Percentiles rank a stretch among this genome's conserved stretches.
phyloP scores from a whole-genome alignment of 225 moss, liverwort and hornwort genomes.

The Rhytidiadelphus loreus region DNA sequence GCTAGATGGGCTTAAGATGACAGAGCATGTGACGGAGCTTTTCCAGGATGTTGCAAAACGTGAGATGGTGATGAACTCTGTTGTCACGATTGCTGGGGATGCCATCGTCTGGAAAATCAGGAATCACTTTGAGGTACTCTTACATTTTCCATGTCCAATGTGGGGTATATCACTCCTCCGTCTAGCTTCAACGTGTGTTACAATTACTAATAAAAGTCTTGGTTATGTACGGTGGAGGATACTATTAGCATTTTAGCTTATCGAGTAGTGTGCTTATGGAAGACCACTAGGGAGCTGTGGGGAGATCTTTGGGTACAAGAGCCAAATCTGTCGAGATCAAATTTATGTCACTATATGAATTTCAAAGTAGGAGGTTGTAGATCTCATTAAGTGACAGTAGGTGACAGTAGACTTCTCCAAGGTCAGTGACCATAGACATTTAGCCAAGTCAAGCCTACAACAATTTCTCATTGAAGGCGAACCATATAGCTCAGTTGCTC shows the following conservation, averaged over 20 bases:
- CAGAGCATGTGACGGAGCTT: constrained; percentile 67
- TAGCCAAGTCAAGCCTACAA: background rate
- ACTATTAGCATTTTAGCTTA: background rate
- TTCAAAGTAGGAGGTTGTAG: background rate
- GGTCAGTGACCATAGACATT: background rate
- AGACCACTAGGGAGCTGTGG: background rate
- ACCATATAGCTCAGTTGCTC: background rate
- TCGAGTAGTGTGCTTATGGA: background rate
- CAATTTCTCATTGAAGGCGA: background rate
- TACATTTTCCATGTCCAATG: background rate
- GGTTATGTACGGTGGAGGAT: background rate
- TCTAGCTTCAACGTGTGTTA: background rate
- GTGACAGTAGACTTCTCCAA: background rate
- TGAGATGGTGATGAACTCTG: constrained; percentile 77
- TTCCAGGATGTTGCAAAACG: constrained; percentile 84
- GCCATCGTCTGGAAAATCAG: constrained; percentile 78
- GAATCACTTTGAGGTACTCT: constrained; percentile 76
- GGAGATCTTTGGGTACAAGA: background rate
- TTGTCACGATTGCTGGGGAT: constrained; percentile 78
- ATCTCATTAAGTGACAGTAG: background rate
- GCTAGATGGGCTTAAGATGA: constrained; percentile 86
- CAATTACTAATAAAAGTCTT: background rate
- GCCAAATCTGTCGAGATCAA: background rate
- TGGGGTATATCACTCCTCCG: background rate
- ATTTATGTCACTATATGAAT: background rate